Evolutionary conservation across 2,329 filamentous ascomycete genomes (phyloP).

Genomic region (Sporothrix sp.): DNA sequence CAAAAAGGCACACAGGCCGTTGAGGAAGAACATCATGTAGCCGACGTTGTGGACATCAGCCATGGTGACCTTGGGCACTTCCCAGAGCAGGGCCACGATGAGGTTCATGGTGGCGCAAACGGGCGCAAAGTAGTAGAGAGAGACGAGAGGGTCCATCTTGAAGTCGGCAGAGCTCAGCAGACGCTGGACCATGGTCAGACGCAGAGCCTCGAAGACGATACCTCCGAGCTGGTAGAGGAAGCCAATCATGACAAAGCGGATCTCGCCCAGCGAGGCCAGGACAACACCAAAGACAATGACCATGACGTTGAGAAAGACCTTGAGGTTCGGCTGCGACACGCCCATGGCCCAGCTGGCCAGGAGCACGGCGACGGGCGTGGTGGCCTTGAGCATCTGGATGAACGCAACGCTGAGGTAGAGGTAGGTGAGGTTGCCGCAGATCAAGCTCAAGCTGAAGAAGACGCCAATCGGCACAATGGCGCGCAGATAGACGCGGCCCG

Average conservation of each 20-base stretch:
- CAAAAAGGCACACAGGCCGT: constrained; percentile 68
- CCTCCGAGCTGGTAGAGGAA: constrained; percentile 72
- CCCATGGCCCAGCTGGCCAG: constrained; percentile 82
- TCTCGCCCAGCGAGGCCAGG: constrained; percentile 90
- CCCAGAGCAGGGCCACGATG: constrained; percentile 60
- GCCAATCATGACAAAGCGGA: constrained; percentile 76
- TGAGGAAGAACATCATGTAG: constrained; percentile 60
- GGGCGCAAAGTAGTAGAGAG: constrained; percentile 82
- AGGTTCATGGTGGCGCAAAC: constrained; percentile 78
- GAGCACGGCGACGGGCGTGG: constrained; percentile 86
- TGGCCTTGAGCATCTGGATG: constrained; percentile 99
- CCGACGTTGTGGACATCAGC: constrained; percentile 65
- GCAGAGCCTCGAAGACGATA: constrained; percentile 72
- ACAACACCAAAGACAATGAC: constrained; percentile 91
- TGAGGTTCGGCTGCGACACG: constrained; percentile 72
- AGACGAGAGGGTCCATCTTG: constrained; percentile 87
- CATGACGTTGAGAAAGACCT: constrained; percentile 84
- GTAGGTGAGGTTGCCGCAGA: constrained; percentile 93
- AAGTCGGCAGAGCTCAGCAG: constrained; percentile 73
- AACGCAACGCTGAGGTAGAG: constrained; percentile 92
- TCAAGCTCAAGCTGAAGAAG: constrained; percentile 92
- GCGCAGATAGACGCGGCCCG: constrained; percentile 79
- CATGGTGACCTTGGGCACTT: constrained; percentile 60
- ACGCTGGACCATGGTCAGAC: constrained; percentile 75
- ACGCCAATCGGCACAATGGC: constrained; percentile 91